Percentiles rank a stretch among this genome's conserved stretches.
These are phyloP conservation scores for Coriaria nepalensis DNA, from an alignment of 306 rosid species.

Conservation along the genomic window DNA sequence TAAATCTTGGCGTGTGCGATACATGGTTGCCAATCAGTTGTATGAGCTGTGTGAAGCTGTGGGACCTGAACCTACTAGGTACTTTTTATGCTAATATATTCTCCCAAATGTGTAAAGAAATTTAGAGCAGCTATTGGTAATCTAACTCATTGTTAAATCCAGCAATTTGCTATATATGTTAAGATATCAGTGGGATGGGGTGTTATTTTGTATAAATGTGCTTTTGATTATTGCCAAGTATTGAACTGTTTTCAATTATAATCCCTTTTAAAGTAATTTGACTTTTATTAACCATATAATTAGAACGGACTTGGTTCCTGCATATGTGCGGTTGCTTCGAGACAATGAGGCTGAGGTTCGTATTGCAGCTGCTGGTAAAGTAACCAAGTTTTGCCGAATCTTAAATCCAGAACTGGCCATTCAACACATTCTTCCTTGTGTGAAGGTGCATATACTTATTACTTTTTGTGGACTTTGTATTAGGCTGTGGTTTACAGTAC, in stretches of 20 bases:
- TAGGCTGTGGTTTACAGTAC: too few relatives aligned
- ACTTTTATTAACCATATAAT: slow-evolving; percentile 11
- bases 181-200: too few relatives aligned
- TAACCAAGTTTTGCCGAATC: slow-evolving; percentile 87
- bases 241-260: too few relatives aligned
- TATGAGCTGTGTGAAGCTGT: slow-evolving; percentile 97
- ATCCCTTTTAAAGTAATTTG: too few relatives aligned
- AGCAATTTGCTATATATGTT: too few relatives aligned
- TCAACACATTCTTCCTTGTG: slow-evolving; percentile 96
- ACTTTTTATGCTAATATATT: not conserved
- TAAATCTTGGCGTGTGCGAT: slow-evolving; percentile 99
- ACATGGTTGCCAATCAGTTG: slow-evolving; percentile 97
- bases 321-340: slow-evolving; percentile 90
- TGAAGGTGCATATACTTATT: slow-evolving; percentile 46
- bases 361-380: slow-evolving; percentile 98
- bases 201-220: too few relatives aligned
- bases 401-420: slow-evolving; percentile 78
- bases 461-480: too few relatives aligned
- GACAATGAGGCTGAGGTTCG: slow-evolving; percentile 99
- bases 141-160: too few relatives aligned
- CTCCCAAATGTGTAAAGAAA: too few relatives aligned
- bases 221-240: too few relatives aligned
- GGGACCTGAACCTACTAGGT: slow-evolving; percentile 96
- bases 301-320: slow-evolving; percentile 89
- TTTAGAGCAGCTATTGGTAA: too few relatives aligned